Base-by-base conservation (phyloP, 2,329 filamentous ascomycete genomes). In the Aspergillus sp. region DNA sequence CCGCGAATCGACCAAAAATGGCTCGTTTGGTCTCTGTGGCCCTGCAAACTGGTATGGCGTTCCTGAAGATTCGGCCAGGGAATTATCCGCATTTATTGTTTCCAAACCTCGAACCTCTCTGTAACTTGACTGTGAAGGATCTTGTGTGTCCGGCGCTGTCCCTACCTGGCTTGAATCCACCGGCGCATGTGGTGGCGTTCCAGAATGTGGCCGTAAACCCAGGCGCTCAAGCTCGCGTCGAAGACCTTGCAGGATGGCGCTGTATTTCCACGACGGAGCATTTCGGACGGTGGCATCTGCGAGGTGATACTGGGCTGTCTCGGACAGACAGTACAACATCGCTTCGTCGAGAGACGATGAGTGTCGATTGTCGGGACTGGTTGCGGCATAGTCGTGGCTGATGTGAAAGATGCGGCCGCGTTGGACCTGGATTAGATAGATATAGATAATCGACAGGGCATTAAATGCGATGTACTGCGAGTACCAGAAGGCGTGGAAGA, bases 401-500 rank as follows among this genome's bases (percentile, higher is more conserved):
- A 54, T 34, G 2, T 48, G 51, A 19, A 47, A 41, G 19, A 62
- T 61, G 3, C 60, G 51, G 3, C 54, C 57, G 19, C 57, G 50
- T n/a, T 53, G 53, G 4, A 58, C 56, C 31, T 63, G 55, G 5
- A 61, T 63, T 2, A 63, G 49, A 25, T 57, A 61, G 4, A 63
- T 55, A 21, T 64, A 64, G 2, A 61, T 54, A 5, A 61, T 59
- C 1, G 61, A 64, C 10, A 63, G 14, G 11, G 61, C 60, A 11
- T 63, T 63, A 48, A 64, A 63, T 1, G 61, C 55, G 13, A 64
- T 62, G 13, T 64, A 64, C 44, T 64, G 61, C 1, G 61, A 61
- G 14, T 60, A 64, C 61, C 61, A 64, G 17, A 64, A 64, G 2
- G 60, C 54, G 1, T 53, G 57, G n/a, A 60, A 63, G 9, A 64